A percentile compares a stretch with the other conserved stretches of the same genome.
These are phyloP conservation scores for Hypomontagnella submonticulosa DNA, from an alignment of 495 filamentous ascomycete species.

Conservation along the genomic window DNA sequence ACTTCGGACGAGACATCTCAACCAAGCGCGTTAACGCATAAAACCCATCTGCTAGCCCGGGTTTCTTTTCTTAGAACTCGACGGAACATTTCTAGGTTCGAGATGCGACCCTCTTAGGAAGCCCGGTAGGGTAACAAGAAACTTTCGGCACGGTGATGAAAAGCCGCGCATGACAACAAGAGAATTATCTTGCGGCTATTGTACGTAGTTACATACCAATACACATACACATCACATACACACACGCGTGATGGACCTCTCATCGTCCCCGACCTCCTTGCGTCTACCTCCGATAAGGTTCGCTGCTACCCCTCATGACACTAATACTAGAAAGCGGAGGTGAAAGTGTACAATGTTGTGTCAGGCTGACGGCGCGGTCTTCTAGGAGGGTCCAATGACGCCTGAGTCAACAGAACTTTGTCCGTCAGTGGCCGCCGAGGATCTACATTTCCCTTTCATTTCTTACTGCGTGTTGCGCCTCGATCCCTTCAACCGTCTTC, in stretches of 20 bases:
- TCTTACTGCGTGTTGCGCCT: conserved; percentile 16
- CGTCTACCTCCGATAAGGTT: conserved; percentile 42
- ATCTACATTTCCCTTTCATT: conserved; percentile 20
- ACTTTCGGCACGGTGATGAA: conserved; percentile 28
- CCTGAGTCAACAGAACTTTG: conserved; percentile 22
- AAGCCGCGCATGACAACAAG: conserved; percentile 23
- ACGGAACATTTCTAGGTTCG: conserved; percentile 35
- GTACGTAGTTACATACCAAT: not conserved
- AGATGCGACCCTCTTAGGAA: conserved; percentile 30
- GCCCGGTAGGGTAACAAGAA: conserved; percentile 21
- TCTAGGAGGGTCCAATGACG: conserved; percentile 25
- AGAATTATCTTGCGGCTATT: conserved; percentile 41
- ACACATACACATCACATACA: not conserved
- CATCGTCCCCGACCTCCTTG: conserved; percentile 31
- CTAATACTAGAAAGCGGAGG: conserved; percentile 43
- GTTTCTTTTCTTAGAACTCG: conserved; percentile 46
- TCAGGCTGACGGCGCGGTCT: conserved; percentile 38
- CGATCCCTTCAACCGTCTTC: conserved; percentile 9
- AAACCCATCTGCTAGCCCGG: conserved; percentile 28
- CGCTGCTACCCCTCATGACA: conserved; percentile 43
- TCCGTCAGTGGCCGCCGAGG: conserved; percentile 13
- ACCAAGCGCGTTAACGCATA: conserved; percentile 36
- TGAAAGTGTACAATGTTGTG: conserved; percentile 38
- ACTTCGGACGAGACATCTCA: conserved; percentile 37
- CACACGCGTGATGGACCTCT: not conserved